Evolutionary conservation across 2,329 filamentous ascomycete species (phyloP), one percentile per base, ranked within the genome.

Genomic region (Penicillium hordei): DNA sequence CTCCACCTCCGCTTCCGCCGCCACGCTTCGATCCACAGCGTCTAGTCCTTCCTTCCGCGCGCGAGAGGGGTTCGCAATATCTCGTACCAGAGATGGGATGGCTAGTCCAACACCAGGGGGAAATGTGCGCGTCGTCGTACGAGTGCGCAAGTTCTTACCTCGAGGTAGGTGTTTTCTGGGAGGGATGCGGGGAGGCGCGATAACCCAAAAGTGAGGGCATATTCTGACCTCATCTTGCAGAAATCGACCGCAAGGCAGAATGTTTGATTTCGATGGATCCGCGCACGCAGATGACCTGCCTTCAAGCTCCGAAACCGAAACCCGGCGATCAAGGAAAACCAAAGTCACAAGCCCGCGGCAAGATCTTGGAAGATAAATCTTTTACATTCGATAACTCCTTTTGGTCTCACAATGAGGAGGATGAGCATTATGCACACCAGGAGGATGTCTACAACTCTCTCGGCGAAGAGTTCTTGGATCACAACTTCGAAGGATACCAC

Each of bases 401-500:
- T 78, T 99, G 94, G 93, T 97, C 93, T 59, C 92, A 97, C 76
- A 80, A 93, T 72, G 83, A 83, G 55, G 75, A 81, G 27, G 92
- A 96, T 71, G 80, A 86, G 33, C 91, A 97, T 77, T 99, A 97
- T 72, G 93, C 94, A 4, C 84, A 89, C 60, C 94, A 99, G 74
- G 90, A 92, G 68, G 90, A 97, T 69, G 89, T 99, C 55, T 97
- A 99, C 81, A 91, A 94, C 70, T 89, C 89, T 58, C 83, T 99
- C 25, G 94, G 94, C 55, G 92, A 97, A 74, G 94, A 97, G 71
- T 97, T 99, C 66, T 83, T 99, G 61, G 94, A 99, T 75, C 94
- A 99, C 82, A 99, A 99, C 78, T 99, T 99, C 69, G 93, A 97
- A 72, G 94, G 94, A 63, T 99, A 99, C 79, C 93, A 99, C 77